Conservation (phyloP, 305 asterid species). For the Fraxinus angustifolia region DNA sequence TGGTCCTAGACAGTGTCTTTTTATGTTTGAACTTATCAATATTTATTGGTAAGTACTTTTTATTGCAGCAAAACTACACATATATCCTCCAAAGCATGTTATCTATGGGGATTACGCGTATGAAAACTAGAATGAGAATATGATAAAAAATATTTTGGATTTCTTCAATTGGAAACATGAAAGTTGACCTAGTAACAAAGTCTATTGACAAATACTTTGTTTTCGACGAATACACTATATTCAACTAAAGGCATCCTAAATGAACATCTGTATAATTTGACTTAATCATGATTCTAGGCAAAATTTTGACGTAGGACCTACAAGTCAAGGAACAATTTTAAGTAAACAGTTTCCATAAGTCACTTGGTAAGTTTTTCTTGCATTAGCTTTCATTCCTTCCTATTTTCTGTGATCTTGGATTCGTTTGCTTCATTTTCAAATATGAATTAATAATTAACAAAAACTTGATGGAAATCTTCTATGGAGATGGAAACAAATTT, state of each 20-base stretch:
- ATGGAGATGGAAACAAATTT: background rate
- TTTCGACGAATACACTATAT: background rate
- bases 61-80: too few species aligned
- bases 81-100: too few species aligned
- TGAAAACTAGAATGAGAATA: slow-evolving; percentile 65
- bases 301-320: background rate
- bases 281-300: background rate
- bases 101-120: too few species aligned
- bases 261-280: background rate
- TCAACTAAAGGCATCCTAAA: background rate
- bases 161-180: slow-evolving; percentile 83
- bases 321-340: background rate
- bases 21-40: slow-evolving; percentile 9
- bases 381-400: slow-evolving; percentile 8
- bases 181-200: slow-evolving; percentile 73
- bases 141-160: slow-evolving; percentile 57
- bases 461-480: background rate
- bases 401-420: background rate
- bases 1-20: background rate
- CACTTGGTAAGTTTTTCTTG: slow-evolving; percentile 39
- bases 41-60: too few species aligned
- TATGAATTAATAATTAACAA: background rate
- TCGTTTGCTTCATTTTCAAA: slow-evolving; percentile 6
- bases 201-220: slow-evolving; percentile 39
- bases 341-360: slow-evolving; percentile 39